Conservation (phyloP, 2,329 filamentous ascomycete species). For the Talaromyces sp. region DNA sequence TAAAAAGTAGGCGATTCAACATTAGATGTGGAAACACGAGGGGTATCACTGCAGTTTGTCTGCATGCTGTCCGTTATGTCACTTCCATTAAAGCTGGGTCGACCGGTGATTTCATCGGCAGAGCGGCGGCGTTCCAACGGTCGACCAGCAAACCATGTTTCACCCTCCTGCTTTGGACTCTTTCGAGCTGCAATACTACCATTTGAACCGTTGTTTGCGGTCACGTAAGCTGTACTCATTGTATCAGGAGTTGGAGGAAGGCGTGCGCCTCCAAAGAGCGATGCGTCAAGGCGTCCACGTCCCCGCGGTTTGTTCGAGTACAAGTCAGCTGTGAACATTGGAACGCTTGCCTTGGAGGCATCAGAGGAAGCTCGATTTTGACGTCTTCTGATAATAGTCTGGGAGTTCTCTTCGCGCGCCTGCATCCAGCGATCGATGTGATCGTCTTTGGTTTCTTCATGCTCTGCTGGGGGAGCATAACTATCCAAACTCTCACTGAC, state of each 20-base stretch:
- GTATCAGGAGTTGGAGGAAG: conserved; percentile 48
- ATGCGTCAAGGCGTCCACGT: conserved; percentile 32
- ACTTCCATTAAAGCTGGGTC: conserved; percentile 35
- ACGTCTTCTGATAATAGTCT: conserved; percentile 21
- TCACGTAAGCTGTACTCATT: conserved; percentile 44
- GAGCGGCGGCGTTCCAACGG: conserved; percentile 36
- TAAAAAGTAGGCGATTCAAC: conserved; percentile 35
- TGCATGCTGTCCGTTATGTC: conserved; percentile 34
- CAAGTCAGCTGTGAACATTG: conserved; percentile 28
- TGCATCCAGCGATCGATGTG: conserved; percentile 39
- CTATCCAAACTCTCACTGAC: conserved; percentile 19
- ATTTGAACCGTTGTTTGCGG: conserved; percentile 36
- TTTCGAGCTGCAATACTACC: conserved; percentile 37
- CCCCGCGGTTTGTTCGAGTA: conserved; percentile 27
- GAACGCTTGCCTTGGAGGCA: conserved; percentile 24
- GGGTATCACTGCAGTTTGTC: conserved; percentile 36
- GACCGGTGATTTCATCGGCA: conserved; percentile 35
- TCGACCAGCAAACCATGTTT: conserved; percentile 26
- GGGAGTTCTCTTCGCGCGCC: conserved; percentile 20
- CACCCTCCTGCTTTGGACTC: conserved; percentile 19
- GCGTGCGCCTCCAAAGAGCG: conserved; percentile 36
- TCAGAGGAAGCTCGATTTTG: conserved; percentile 22
- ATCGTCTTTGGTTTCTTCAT: conserved; percentile 24
- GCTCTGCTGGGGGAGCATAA: conserved; percentile 16
- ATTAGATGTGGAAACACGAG: conserved; percentile 25